Conservation (phyloP, 108 stramenopile genomes). For the Aureococcus anophagefferens region DNA sequence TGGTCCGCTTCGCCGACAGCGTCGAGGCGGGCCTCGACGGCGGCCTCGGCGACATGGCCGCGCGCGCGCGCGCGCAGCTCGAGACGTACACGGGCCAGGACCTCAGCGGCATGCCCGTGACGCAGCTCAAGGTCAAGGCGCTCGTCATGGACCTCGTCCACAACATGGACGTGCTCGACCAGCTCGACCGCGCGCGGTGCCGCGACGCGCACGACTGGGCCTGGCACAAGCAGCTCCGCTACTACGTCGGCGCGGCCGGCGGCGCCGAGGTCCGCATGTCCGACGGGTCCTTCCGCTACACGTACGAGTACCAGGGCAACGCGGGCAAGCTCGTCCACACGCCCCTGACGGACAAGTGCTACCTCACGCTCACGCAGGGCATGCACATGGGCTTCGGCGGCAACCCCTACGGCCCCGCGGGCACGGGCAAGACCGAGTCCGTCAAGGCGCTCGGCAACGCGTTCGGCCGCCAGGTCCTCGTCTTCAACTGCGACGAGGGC, state of each 20-base stretch:
- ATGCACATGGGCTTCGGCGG: conserved; percentile 60
- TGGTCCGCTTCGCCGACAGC: conserved; percentile 40
- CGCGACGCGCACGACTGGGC: conserved; percentile 27
- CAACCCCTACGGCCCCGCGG: conserved; percentile 57
- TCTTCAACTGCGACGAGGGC: conserved; percentile 62
- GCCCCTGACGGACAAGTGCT: conserved; percentile 57
- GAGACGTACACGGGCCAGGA: conserved; percentile 43
- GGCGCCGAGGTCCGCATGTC: conserved; percentile 18
- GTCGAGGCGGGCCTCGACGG: conserved; percentile 39
- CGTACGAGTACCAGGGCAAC: conserved; percentile 60
- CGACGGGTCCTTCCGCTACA: conserved; percentile 43
- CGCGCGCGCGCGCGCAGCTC: conserved; percentile 5
- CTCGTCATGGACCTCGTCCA: conserved; percentile 54
- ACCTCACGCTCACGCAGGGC: conserved; percentile 52
- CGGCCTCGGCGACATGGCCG: conserved; percentile 12
- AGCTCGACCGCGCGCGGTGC: conserved; percentile 18
- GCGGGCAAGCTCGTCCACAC: conserved; percentile 55
- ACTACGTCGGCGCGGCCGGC: conserved; percentile 25
- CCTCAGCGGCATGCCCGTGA: conserved; percentile 35
- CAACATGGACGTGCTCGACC: conserved; percentile 42
- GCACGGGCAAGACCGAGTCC: conserved; percentile 58
- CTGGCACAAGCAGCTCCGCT: conserved; percentile 58
- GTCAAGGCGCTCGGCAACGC: conserved; percentile 53
- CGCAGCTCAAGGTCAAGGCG: conserved; percentile 52
- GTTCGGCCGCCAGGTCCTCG: conserved; percentile 53